These are phyloP conservation scores for Amanita polypyramis DNA, from an alignment of 768 basidiomycete species.

Conservation along the genomic window DNA sequence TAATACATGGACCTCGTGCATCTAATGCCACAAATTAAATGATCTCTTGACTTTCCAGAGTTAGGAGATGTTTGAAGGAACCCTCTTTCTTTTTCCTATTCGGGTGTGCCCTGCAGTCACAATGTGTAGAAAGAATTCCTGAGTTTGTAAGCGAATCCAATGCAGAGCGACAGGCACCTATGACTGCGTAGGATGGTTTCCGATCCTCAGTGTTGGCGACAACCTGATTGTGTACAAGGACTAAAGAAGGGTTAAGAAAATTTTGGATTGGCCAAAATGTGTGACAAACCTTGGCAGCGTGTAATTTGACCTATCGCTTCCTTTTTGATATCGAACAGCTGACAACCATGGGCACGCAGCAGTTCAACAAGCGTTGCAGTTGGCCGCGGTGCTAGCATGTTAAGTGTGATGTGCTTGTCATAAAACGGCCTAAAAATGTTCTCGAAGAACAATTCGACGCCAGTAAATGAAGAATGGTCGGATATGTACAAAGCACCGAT, in stretches of 20 bases:
- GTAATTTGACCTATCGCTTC: slow-evolving; percentile 29
- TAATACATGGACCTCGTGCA: background rate
- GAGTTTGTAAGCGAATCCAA: slow-evolving; percentile 59
- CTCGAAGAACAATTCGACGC: slow-evolving; percentile 56
- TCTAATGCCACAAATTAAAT: slow-evolving; percentile 8
- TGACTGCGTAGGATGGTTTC: slow-evolving; percentile 43
- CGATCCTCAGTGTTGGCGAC: slow-evolving; percentile 48
- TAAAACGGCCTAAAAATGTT: slow-evolving; percentile 68
- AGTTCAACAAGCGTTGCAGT: slow-evolving; percentile 67
- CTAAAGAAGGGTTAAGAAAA: slow-evolving; percentile 23
- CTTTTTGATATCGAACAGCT: slow-evolving; percentile 49
- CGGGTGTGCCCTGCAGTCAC: slow-evolving; percentile 47
- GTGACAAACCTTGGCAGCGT: slow-evolving; percentile 41
- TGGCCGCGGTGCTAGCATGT: slow-evolving; percentile 68
- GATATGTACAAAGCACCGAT: slow-evolving; percentile 74
- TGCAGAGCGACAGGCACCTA: slow-evolving; percentile 52
- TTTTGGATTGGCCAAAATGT: background rate
- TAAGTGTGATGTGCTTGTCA: slow-evolving; percentile 61
- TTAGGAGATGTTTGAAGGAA: slow-evolving; percentile 7
- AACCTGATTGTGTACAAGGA: slow-evolving; percentile 55
- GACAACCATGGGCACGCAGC: slow-evolving; percentile 64
- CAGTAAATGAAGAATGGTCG: slow-evolving; percentile 54
- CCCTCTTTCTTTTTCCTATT: slow-evolving; percentile 7
- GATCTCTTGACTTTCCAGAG: slow-evolving; percentile 13
- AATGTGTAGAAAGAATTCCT: slow-evolving; percentile 49